Percentiles rank a stretch among this genome's conserved stretches.
Evolutionary conservation across 148 eudicot species (phyloP).

Genomic region (Euryodendron excelsum): DNA sequence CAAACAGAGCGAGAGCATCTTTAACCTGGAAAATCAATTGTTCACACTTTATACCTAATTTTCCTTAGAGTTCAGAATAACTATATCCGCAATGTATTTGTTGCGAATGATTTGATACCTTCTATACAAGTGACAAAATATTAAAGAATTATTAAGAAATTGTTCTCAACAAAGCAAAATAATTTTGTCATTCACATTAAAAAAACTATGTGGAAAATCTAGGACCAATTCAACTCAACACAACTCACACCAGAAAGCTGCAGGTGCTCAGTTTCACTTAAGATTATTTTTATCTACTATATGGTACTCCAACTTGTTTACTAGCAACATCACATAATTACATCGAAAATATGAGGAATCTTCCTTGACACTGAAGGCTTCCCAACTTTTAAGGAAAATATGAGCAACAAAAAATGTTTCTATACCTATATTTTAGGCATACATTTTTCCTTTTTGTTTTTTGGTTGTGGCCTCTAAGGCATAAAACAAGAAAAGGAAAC

Average conservation of each 20-base stretch:
- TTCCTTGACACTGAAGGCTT: too few species aligned
- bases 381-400: background rate
- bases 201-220: background rate
- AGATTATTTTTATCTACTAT: too few species aligned
- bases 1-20: conserved; percentile 84
- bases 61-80: background rate
- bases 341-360: background rate
- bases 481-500: too few species aligned
- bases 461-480: too few species aligned
- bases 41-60: background rate
- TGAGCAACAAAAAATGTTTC: background rate
- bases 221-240: background rate
- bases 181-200: background rate
- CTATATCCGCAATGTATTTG: background rate
- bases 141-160: background rate
- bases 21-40: conserved; percentile 58
- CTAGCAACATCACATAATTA: background rate
- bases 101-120: background rate
- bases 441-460: too few species aligned
- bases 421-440: too few species aligned
- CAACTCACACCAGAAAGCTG: background rate
- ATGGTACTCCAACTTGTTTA: background rate
- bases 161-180: background rate
- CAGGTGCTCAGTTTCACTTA: too few species aligned
- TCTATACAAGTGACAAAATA: background rate